phyloP scores from a whole-genome alignment of 345 rosid genomes.

The Combretum micranthum region DNA sequence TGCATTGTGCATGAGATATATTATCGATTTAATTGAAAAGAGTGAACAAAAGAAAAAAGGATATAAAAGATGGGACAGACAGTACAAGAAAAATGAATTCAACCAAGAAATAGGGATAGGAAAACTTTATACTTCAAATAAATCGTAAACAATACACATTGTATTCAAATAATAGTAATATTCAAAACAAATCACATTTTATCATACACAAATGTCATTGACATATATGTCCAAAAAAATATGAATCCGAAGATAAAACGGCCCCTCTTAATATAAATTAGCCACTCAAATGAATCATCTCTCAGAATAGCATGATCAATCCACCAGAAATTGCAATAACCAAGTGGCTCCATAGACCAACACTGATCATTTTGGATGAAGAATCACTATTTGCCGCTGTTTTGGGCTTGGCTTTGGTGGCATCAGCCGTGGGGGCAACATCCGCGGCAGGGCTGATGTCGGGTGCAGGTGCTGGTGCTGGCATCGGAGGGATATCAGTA shows the following conservation, averaged over 20 bases:
- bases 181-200: too few species aligned
- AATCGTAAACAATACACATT: too few species aligned
- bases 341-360: conserved; percentile 26
- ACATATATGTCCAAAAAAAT: conserved; percentile 16
- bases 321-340: conserved; percentile 34
- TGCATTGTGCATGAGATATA: too few species aligned
- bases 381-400: conserved; percentile 31
- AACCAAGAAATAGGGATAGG: too few species aligned
- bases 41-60: too few species aligned
- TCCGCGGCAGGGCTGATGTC: conserved; percentile 55
- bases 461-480: conserved; percentile 94
- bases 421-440: conserved; percentile 35
- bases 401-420: conserved; percentile 19
- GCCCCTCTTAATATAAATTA: conserved; percentile 8
- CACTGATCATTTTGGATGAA: conserved; percentile 24
- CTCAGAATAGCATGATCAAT: conserved; percentile 45
- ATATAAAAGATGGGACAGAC: too few species aligned
- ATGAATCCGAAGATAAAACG: conserved; percentile 17
- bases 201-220: too few species aligned
- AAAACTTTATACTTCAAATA: too few species aligned
- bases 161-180: too few species aligned
- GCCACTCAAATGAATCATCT: conserved; percentile 7
- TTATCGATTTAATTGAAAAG: too few species aligned
- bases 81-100: too few species aligned
- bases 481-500: conserved; percentile 75